Base-by-base conservation (phyloP, 2,329 filamentous ascomycete species). In the Penicillium sp. region DNA sequence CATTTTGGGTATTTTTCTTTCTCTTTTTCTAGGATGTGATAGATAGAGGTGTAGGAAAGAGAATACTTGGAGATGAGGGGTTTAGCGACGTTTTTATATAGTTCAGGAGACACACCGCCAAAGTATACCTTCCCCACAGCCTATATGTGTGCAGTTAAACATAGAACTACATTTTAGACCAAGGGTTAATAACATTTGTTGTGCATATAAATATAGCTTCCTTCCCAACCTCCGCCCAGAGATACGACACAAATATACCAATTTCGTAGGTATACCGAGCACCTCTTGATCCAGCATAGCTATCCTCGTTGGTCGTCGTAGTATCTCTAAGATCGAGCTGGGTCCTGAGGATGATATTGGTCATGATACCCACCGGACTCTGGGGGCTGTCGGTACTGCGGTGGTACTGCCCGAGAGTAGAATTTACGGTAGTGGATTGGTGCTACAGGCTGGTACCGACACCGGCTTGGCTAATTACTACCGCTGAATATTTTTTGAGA, bases 381-480 rank as follows among this genome's bases (percentile, higher is more conserved):
- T 77, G 25, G 75, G 75, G 5, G 59, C 66, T 1, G 56, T 76
- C 4, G 73, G 69, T 2, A 68, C 73, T 14, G 71, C 67, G 5
- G 67, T 78, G 69, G 78, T 80, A 54, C 72, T 88, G 17, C 80
- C 85, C 42, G 79, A 79, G 49, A 78, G 78, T 42, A 82, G 80
- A 11, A 72, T 88, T n/a, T 82, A 80, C 60, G 84, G 86, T 0
- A 90, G 88, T 70, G 74, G 91, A 25, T 75, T 91, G 50, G 82
- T 91, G 52, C 80, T 92, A 28, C 86, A 90, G 73, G 87, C 87
- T 36, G 78, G 73, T 47, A 61, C 49, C 63, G 63, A 43, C 12
- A 30, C 36, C 25, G 33, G 37, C 2, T 35, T 48, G 10, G 12
- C 45, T 38, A 40, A 25, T 37, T 38, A 59, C 44, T 50, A 56